Evolutionary conservation across 176 grass and related monocot genomes (phyloP).

Genomic region (Alopecurus myosuroides): DNA sequence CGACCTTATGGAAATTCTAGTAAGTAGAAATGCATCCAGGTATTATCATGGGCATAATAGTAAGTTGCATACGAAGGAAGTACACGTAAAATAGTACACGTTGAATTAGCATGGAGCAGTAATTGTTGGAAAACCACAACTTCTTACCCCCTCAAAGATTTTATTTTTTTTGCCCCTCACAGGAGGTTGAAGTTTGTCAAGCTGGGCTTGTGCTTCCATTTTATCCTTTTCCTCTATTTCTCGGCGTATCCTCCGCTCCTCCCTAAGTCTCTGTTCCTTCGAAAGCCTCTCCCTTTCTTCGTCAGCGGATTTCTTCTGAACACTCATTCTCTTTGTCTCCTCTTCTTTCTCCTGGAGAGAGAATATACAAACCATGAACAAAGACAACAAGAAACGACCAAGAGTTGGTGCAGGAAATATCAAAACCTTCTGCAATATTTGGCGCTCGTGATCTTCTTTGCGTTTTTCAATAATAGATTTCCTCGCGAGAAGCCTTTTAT

Average conservation of each 20-base stretch:
- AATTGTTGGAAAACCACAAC: background rate
- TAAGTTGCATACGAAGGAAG: background rate
- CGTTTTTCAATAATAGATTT: conserved; percentile 97
- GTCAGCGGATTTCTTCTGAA: conserved; percentile 56
- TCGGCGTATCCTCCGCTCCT: conserved; percentile 61
- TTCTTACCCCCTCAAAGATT: conserved; percentile 66
- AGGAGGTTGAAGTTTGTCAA: no score
- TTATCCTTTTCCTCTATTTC: conserved; percentile 62
- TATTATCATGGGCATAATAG: background rate
- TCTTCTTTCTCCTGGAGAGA: conserved; percentile 82
- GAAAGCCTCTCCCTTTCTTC: conserved; percentile 67
- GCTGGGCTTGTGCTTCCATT: conserved; percentile 62
- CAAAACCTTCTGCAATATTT: conserved; percentile 86
- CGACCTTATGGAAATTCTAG: background rate
- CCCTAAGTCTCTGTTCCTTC: conserved; percentile 60
- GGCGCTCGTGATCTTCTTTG: conserved; percentile 95
- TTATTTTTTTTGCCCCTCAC: conserved; percentile 29
- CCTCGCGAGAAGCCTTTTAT: conserved; percentile 86
- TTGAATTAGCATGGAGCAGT: background rate
- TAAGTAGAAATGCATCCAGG: background rate
- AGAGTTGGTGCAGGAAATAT: background rate
- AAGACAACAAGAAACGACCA: background rate
- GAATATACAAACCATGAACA: background rate
- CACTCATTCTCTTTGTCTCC: conserved; percentile 55
- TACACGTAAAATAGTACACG: background rate